phyloP scores from a whole-genome alignment of 139 green algal genomes.

The Coelastrella sp. region DNA sequence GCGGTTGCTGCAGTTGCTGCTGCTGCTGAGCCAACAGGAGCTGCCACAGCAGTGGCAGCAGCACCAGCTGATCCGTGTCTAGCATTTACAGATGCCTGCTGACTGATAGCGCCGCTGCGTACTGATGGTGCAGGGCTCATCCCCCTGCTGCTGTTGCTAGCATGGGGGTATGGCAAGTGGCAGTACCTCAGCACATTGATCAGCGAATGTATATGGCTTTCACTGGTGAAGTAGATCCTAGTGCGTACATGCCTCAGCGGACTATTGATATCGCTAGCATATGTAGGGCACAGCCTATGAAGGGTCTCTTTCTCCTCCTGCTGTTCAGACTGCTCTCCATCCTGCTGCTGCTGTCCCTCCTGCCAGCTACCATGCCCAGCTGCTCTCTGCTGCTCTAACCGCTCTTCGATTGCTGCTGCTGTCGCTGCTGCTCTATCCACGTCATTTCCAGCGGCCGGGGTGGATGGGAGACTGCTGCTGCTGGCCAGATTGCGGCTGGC shows the following conservation, averaged over 20 bases:
- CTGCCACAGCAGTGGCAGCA: background rate
- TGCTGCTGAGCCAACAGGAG: background rate
- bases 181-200: constrained; percentile 95
- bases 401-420: constrained; percentile 6
- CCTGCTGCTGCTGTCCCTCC: constrained; percentile 27
- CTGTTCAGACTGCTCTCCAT: constrained; percentile 2
- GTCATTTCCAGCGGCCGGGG: background rate
- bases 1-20: background rate
- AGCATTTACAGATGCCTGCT: background rate
- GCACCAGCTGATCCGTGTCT: background rate
- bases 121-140: background rate
- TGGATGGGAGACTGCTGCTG: background rate
- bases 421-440: background rate
- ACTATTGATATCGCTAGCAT: constrained; percentile 94
- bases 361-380: background rate
- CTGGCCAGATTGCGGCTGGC: background rate
- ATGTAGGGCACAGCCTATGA: constrained; percentile 88
- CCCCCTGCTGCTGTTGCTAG: background rate
- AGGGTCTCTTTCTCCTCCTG: constrained; percentile 56
- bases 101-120: background rate
- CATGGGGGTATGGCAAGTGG: constrained; percentile 51
- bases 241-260: constrained; percentile 96
- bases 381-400: constrained; percentile 16
- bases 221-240: constrained; percentile 98
- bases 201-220: constrained; percentile 96